Evolutionary conservation across 345 rosid species (phyloP), one percentile per base, ranked within the genome.

Genomic region (Murraya koenigii): DNA sequence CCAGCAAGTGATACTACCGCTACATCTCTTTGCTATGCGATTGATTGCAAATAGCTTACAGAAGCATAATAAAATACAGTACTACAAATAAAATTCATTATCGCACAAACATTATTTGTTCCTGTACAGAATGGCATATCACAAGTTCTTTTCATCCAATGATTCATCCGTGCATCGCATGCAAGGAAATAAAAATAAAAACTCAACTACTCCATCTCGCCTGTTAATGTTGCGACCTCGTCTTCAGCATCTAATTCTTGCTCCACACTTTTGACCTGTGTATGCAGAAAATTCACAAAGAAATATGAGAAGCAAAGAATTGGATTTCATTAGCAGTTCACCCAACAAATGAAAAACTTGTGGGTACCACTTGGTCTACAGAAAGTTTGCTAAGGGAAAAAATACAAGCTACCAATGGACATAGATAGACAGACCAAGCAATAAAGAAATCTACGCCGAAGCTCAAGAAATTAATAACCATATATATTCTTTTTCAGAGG

Each of bases 181-280:
- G 39, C 65, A 9, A 38, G 49, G 66, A 55, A 65, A 64, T 67
- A 6, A 26, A 28, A 62, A 56, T 69, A 52, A 25, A 44, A 2
- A 17, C 52, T 38, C 35, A 28, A 52, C 84, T 88, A 90, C 68
- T 92, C 93, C 85, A 82, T 66, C 76, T 89, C 91, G n/a, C 89
- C 87, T 30, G 85, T 71, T 61, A 87, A 80, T 66, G 85, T 60
- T 71, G 84, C 82, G 44, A 83, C 93, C 78, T 85, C 88, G 3
- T 90, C 93, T 66, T 87, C 97, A 20, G 79, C 88, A 72, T 95
- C 99, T 1, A 92, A 80, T 82, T 95, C 98, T 87, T 93, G 97
- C 80, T 93, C 97, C 35, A 93, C 99, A 17, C 86, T 90, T 80
- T 92, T 93, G 41, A 95, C 98, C 98, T 95, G 91, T 60, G 73